Evolutionary conservation across 2,329 filamentous ascomycete species (phyloP).

Genomic region (Apiospora sp.): DNA sequence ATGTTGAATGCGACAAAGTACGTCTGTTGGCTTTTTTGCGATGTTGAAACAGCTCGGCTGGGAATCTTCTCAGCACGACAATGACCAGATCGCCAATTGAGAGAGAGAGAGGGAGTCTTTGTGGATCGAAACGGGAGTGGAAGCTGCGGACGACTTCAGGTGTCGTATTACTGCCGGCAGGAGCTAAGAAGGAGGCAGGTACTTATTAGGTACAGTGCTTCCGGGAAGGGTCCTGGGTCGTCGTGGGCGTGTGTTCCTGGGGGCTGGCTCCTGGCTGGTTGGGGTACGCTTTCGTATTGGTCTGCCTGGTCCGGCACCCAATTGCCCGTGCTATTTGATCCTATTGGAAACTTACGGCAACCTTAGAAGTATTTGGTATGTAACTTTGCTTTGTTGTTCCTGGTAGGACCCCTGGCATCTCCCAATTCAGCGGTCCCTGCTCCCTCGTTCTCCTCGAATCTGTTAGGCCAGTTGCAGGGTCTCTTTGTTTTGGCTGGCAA

Average conservation of each 20-base stretch:
- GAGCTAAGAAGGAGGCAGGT: neutral
- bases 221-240: neutral
- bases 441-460: neutral
- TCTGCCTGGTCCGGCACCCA: constrained; percentile 13
- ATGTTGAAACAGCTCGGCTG: neutral
- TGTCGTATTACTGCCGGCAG: constrained; percentile 16
- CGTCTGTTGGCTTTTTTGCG: constrained; percentile 7
- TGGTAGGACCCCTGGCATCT: constrained; percentile 15
- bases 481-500: constrained; percentile 15
- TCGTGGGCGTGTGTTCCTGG: neutral
- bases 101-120: constrained; percentile 14
- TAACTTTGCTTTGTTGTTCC: neutral
- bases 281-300: constrained; percentile 9
- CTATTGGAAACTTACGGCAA: neutral
- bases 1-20: constrained; percentile 22
- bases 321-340: constrained; percentile 5
- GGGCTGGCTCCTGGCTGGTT: neutral
- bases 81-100: constrained; percentile 26
- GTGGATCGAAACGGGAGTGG: constrained; percentile 24
- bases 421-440: neutral
- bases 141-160: constrained; percentile 20
- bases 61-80: constrained; percentile 18
- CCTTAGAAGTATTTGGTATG: constrained; percentile 12
- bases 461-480: neutral
- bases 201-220: constrained; percentile 4